A percentile compares a stretch with the other conserved stretches of the same genome.
Evolutionary conservation across 1,284 basidiomycete species (phyloP).

Genomic region (Xanthoconium separans): DNA sequence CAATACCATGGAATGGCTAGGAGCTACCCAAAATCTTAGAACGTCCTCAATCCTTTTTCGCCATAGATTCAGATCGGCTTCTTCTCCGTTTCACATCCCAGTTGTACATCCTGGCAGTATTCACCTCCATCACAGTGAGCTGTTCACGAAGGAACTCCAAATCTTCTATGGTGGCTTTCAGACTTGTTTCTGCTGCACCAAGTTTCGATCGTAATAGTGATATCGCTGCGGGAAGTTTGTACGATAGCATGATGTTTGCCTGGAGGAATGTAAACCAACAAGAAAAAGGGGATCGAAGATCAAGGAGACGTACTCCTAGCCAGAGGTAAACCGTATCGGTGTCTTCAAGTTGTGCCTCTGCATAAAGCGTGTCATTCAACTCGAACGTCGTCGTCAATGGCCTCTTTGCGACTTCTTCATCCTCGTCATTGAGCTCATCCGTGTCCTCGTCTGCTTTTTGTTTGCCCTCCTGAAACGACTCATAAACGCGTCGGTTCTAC

Average conservation of each 20-base stretch:
- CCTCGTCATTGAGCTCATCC: conserved; percentile 51
- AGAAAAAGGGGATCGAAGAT: neutral
- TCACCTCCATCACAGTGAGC: conserved; percentile 97
- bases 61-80: conserved; percentile 44
- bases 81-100: conserved; percentile 89
- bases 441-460: conserved; percentile 41
- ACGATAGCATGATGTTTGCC: conserved; percentile 99
- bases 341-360: conserved; percentile 86
- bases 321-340: conserved; percentile 91
- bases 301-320: conserved; percentile 79
- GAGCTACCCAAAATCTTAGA: neutral
- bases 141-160: conserved; percentile 94
- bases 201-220: conserved; percentile 79
- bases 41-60: conserved; percentile 12
- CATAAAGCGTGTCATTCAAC: conserved; percentile 93
- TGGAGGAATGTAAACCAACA: conserved; percentile 29
- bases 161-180: conserved; percentile 80
- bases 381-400: conserved; percentile 88
- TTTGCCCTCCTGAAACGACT: conserved; percentile 55
- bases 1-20: no score
- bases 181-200: conserved; percentile 65
- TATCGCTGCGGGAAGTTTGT: conserved; percentile 83
- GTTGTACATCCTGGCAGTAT: conserved; percentile 95
- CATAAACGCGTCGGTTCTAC: neutral
- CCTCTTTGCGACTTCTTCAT: conserved; percentile 41